These are phyloP conservation scores for Plicaturopsis crispa DNA, from an alignment of 768 basidiomycete genomes.

Conservation along the genomic window DNA sequence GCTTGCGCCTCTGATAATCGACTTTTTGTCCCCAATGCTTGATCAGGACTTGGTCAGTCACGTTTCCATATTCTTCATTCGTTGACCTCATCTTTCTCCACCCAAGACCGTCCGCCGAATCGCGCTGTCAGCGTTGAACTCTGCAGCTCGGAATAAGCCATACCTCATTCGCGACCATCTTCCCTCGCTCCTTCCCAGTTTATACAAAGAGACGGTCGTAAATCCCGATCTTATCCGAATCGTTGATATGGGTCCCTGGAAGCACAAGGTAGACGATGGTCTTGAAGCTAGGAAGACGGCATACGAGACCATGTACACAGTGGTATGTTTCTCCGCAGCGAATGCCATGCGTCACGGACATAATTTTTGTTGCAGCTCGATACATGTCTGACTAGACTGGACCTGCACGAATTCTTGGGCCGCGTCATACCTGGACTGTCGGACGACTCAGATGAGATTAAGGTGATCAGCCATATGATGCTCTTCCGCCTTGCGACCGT, in stretches of 20 bases:
- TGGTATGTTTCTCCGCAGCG: slow-evolving; percentile 45
- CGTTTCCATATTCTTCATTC: neutral
- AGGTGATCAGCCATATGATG: slow-evolving; percentile 94
- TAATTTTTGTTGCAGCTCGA: slow-evolving; percentile 51
- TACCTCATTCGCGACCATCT: slow-evolving; percentile 87
- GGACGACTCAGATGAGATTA: slow-evolving; percentile 94
- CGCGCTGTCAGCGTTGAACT: slow-evolving; percentile 86
- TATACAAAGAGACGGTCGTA: slow-evolving; percentile 82
- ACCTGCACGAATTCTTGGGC: slow-evolving; percentile 77
- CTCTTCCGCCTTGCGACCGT: slow-evolving; percentile 85
- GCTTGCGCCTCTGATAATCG: slow-evolving; percentile 79
- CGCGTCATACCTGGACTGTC: slow-evolving; percentile 76
- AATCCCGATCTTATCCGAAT: slow-evolving; percentile 78
- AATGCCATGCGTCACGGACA: neutral
- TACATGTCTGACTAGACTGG: slow-evolving; percentile 83
- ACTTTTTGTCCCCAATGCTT: slow-evolving; percentile 87
- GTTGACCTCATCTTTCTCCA: slow-evolving; percentile 2
- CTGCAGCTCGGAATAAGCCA: slow-evolving; percentile 91
- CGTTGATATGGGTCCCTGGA: slow-evolving; percentile 97
- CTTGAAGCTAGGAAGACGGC: slow-evolving; percentile 95
- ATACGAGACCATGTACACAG: slow-evolving; percentile 93
- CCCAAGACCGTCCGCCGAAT: slow-evolving; percentile 84
- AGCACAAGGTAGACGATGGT: slow-evolving; percentile 94
- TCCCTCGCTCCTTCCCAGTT: slow-evolving; percentile 59
- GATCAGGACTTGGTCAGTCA: slow-evolving; percentile 75